Conservation (phyloP, 805 yeast genomes). For the Candida suzukii region DNA sequence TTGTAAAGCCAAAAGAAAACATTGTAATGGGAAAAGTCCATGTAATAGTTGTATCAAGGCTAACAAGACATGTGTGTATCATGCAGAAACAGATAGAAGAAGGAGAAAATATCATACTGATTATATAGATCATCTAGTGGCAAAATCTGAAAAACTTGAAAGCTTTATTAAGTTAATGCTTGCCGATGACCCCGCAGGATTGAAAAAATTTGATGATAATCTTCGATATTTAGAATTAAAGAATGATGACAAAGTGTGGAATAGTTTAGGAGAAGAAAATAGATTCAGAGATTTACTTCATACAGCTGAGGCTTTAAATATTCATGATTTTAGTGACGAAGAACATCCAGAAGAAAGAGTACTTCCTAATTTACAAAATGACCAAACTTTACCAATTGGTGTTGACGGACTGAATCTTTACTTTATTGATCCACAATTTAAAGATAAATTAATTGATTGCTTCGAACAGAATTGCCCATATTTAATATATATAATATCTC, state of each 20-base stretch:
- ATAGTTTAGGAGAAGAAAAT: background rate
- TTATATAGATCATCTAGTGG: conserved; percentile 22
- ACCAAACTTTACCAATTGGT: background rate
- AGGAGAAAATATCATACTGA: conserved; percentile 27
- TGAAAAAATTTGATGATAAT: background rate
- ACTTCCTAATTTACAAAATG: background rate
- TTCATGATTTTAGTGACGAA: background rate
- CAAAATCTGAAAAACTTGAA: conserved; percentile 14
- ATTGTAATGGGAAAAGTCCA: conserved; percentile 19
- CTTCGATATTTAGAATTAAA: background rate
- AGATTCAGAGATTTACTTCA: background rate
- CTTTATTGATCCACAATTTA: conserved; percentile 11
- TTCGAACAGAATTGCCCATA: conserved; percentile 10
- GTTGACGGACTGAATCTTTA: conserved; percentile 9
- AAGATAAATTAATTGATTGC: conserved; percentile 5
- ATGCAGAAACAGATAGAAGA: conserved; percentile 20
- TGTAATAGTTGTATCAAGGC: conserved; percentile 15
- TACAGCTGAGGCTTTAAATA: background rate
- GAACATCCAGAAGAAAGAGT: background rate
- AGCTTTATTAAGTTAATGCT: conserved; percentile 15
- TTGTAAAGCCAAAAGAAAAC: conserved; percentile 12
- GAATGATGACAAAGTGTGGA: background rate
- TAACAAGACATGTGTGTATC: conserved; percentile 14
- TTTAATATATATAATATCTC: conserved; percentile 8
- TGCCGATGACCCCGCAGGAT: conserved; percentile 13